Conservation (phyloP, 148 eudicot species). For the Chenopodium suecicum region DNA sequence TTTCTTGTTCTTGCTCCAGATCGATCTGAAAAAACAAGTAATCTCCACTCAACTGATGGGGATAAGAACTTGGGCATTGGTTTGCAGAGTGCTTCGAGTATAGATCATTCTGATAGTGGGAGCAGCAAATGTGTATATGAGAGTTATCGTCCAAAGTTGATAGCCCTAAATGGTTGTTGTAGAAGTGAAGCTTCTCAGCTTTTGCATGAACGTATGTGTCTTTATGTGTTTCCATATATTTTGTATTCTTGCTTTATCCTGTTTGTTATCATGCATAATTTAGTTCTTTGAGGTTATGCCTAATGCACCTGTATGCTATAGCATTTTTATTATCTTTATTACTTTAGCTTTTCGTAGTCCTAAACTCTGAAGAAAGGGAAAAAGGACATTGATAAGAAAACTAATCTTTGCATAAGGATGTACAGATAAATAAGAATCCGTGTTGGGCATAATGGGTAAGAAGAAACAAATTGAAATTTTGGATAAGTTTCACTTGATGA, state of each 20-base stretch:
- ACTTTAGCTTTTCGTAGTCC: not conserved
- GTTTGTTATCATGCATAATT: not conserved
- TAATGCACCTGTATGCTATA: not conserved
- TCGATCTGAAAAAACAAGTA: constrained; percentile 47
- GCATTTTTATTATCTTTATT: not conserved
- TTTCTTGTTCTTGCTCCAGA: constrained; percentile 35
- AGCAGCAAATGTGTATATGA: constrained; percentile 41
- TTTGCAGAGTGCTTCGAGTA: constrained; percentile 35
- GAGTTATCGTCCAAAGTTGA: constrained; percentile 36
- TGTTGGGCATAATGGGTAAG: not conserved
- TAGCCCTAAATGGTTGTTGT: constrained; percentile 56
- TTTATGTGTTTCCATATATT: not conserved
- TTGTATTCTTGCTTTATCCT: not conserved
- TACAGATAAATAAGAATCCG: not conserved
- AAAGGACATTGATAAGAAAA: not conserved
- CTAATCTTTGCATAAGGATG: not conserved
- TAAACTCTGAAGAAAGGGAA: not conserved
- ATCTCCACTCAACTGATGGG: constrained; percentile 46
- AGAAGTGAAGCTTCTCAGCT: constrained; percentile 65
- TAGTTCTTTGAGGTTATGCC: not conserved
- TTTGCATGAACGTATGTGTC: constrained; percentile 54
- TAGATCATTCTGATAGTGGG: constrained; percentile 39
- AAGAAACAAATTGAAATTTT: not conserved
- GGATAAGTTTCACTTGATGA: not conserved
- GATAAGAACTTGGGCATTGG: constrained; percentile 45